phyloP scores from a whole-genome alignment of 345 rosid genomes.

The Orychophragmus violaceus region DNA sequence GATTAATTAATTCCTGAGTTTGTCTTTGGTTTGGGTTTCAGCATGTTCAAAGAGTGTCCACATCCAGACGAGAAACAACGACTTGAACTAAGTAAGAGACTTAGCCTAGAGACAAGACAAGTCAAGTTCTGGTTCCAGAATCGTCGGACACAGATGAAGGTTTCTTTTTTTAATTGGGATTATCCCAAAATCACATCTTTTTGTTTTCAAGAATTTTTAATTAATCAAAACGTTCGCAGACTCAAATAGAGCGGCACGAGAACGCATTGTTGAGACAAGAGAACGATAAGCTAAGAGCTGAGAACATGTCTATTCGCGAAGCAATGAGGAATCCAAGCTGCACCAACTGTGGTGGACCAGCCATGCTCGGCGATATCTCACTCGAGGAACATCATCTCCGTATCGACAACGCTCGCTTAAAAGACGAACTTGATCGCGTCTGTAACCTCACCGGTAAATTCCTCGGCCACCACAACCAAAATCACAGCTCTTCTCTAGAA shows the following conservation, averaged over 20 bases:
- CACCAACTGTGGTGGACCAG: constrained; percentile 83
- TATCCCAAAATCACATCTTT: not conserved
- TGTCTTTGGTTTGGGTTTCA: not conserved
- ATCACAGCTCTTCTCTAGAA: constrained; percentile 57
- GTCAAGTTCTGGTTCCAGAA: constrained; percentile 98
- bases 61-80: constrained; percentile 97
- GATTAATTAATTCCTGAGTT: not conserved
- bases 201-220: not conserved
- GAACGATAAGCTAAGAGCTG: constrained; percentile 85
- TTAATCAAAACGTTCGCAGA: constrained; percentile 34
- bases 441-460: constrained; percentile 89
- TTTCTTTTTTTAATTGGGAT: not conserved
- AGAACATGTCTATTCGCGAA: constrained; percentile 88
- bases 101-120: constrained; percentile 80
- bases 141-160: constrained; percentile 98
- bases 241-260: constrained; percentile 93
- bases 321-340: constrained; percentile 92
- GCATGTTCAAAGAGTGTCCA: constrained; percentile 86
- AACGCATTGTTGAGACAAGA: constrained; percentile 84
- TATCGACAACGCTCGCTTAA: constrained; percentile 81
- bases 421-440: constrained; percentile 83
- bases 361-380: constrained; percentile 76
- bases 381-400: constrained; percentile 87
- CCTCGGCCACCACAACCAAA: constrained; percentile 53
- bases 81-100: constrained; percentile 70